Percentiles rank a stretch among this genome's conserved stretches.
Evolutionary conservation across 2,329 filamentous ascomycete genomes (phyloP).

Genomic region (Alternaria longipes): DNA sequence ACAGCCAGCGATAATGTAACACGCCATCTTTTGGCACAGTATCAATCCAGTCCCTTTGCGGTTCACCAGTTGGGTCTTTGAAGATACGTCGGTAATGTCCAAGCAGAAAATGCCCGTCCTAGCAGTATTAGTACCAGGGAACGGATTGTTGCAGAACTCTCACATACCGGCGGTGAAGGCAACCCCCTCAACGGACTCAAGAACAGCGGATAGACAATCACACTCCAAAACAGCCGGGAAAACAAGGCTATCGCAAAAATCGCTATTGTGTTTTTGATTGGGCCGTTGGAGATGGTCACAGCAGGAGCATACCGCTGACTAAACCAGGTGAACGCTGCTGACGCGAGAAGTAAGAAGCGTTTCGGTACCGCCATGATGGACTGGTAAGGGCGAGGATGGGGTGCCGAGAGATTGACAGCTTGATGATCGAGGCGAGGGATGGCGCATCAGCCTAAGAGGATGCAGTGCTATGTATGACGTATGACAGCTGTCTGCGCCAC

Average conservation of each 20-base stretch:
- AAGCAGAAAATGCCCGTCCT: conserved; percentile 48
- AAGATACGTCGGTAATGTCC: conserved; percentile 57
- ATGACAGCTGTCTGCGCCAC: neutral
- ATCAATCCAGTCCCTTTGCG: conserved; percentile 61
- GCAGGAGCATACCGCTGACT: conserved; percentile 46
- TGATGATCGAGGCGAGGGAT: neutral
- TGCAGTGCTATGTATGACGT: neutral
- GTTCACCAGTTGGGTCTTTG: conserved; percentile 55
- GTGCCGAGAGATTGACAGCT: neutral
- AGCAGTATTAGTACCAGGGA: neutral
- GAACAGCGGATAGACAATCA: conserved; percentile 66
- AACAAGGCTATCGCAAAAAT: conserved; percentile 53
- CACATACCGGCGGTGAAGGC: conserved; percentile 61
- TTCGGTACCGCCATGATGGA: conserved; percentile 41
- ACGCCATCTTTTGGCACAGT: conserved; percentile 65
- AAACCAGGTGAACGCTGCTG: conserved; percentile 40
- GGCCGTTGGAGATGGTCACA: conserved; percentile 42
- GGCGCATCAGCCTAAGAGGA: neutral
- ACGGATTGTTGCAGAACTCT: neutral
- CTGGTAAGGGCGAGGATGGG: neutral
- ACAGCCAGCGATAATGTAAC: conserved; percentile 60
- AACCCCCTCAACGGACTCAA: conserved; percentile 68
- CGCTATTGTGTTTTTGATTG: conserved; percentile 52
- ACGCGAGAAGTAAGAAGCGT: conserved; percentile 34
- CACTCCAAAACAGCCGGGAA: conserved; percentile 50